phyloP scores from a whole-genome alignment of 805 yeast species.

The Lipomyces chichibuensis region DNA sequence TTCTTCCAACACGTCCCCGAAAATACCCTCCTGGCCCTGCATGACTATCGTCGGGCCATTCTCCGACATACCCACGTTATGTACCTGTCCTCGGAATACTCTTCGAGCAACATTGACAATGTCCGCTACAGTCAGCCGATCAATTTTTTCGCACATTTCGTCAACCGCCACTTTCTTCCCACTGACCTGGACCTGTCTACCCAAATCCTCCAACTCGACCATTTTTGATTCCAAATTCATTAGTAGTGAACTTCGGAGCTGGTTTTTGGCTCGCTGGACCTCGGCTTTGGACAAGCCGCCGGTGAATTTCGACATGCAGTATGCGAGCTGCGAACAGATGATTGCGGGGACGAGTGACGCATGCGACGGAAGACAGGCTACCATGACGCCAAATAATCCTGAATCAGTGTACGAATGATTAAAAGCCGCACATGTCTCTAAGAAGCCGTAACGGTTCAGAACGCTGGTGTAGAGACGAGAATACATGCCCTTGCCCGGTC shows the following conservation, averaged over 20 bases:
- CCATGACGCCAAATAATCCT: constrained; percentile 87
- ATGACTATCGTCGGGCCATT: constrained; percentile 83
- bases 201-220: constrained; percentile 94
- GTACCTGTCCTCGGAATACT: constrained; percentile 68
- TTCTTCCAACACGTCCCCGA: constrained; percentile 78
- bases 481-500: constrained; percentile 99
- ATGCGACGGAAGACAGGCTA: constrained; percentile 83
- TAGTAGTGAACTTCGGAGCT: constrained; percentile 78
- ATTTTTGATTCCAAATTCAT: constrained; percentile 92
- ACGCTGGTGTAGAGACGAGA: constrained; percentile 90
- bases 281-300: constrained; percentile 66
- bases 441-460: constrained; percentile 84
- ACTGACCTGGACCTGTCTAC: constrained; percentile 82
- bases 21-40: constrained; percentile 82
- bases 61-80: constrained; percentile 52
- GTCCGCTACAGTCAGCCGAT: constrained; percentile 65
- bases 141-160: constrained; percentile 82
- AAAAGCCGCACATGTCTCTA: constrained; percentile 85
- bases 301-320: constrained; percentile 26
- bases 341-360: constrained; percentile 83
- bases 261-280: constrained; percentile 88
- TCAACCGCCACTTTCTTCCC: constrained; percentile 71
- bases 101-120: constrained; percentile 72
- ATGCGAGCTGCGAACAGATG: constrained; percentile 65
- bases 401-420: constrained; percentile 89